Evolutionary conservation across 2,329 filamentous ascomycete genomes (phyloP).

Genomic region (Lasiodiplodia sp.): DNA sequence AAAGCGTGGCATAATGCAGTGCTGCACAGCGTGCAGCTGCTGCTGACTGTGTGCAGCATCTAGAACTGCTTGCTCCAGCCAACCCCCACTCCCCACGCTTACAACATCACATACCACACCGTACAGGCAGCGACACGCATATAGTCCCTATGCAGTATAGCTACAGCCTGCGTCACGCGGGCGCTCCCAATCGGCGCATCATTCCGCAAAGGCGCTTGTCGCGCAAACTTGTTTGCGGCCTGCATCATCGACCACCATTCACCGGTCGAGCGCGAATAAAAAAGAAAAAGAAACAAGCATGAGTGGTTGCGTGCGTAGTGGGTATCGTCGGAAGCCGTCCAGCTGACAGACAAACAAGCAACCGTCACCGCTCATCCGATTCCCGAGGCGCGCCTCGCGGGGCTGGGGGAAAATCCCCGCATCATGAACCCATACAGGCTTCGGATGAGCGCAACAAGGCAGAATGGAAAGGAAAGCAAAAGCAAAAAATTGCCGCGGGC

Average conservation of each 20-base stretch:
- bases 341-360: slow-evolving; percentile 13
- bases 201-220: slow-evolving; percentile 3
- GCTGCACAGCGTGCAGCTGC: slow-evolving; percentile 9
- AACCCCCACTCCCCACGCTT: slow-evolving; percentile 20
- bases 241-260: slow-evolving; percentile 7
- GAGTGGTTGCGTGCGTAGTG: background rate
- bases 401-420: slow-evolving; percentile 7
- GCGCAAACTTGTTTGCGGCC: slow-evolving; percentile 15
- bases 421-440: background rate
- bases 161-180: slow-evolving; percentile 13
- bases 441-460: slow-evolving; percentile 14
- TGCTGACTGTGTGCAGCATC: slow-evolving; percentile 16
- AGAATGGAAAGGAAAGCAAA: background rate
- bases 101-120: slow-evolving; percentile 2
- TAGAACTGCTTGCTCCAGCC: slow-evolving; percentile 5
- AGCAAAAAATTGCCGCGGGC: background rate
- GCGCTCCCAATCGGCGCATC: slow-evolving; percentile 1
- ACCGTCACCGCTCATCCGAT: slow-evolving; percentile 21
- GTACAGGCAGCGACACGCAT: slow-evolving; percentile 1
- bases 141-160: slow-evolving; percentile 10
- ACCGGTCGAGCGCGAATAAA: slow-evolving; percentile 5
- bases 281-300: slow-evolving; percentile 6
- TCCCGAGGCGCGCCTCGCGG: slow-evolving; percentile 16
- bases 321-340: background rate
- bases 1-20: slow-evolving; percentile 7